Base-by-base conservation (phyloP, 805 yeast genomes). In the Myxozyma neglecta region DNA sequence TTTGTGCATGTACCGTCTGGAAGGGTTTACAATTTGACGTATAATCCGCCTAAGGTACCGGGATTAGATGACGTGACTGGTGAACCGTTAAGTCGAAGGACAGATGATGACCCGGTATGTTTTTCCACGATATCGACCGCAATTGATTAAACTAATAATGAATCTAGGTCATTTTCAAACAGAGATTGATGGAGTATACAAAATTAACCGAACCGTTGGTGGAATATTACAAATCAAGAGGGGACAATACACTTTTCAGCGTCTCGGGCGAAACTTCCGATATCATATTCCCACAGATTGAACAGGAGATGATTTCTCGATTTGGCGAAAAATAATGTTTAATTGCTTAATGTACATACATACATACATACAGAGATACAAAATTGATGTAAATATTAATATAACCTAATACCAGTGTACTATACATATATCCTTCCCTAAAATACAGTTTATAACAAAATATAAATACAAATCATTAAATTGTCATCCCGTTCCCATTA, bases 1-100 rank as follows among this genome's bases (percentile, higher is more conserved):
- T 90, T 89, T 86, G 87, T 91, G 66, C 97, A 92, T 74, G 72
- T 80, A 13, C 84, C 89, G 0, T 88, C 96, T 56, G 97, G 97
- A 0, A 78, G 97, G 66, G 87, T 91, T 1, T 92, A 92, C 73
- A 93, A 89, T 72, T 72, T 89, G 65, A 85, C 89, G 58, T 92
- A 90, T 74, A 91, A 89, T 69, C 97, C 97, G 6, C 98, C 98
- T 8, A 87, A 87, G 69, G 81, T 80, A 1, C 84, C 90, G 0
- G 96, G 90, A 40, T 80, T 76, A 63, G 98, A 92, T 71, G 97
- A 92, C 73, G 70, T 90, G 1, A 92, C 98, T 0, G 97, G 97
- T 0, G 97, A 92, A 71, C 86, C 89, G 1, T 79, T 92, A 60
- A 74, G 82, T 16, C 89, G 90, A 74, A 81, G 98, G 64, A 79